Evolutionary conservation across 305 asterid genomes (phyloP), one percentile per base, ranked within the genome.

Genomic region (Fraxinus velutina): DNA sequence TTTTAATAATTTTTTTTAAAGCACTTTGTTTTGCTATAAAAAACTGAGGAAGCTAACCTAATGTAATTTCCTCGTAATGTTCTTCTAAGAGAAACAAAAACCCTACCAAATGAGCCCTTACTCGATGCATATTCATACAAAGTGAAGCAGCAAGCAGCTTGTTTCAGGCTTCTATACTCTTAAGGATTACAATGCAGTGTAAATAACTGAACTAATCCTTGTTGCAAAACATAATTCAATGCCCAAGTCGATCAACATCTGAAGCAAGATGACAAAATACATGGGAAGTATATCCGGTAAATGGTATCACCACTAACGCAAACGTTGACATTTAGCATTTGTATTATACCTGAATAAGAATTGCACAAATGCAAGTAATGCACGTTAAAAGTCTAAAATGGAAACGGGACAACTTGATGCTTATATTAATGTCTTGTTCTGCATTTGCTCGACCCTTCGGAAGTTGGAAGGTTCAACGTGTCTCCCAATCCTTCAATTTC

Each of bases 401-500:
- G 66, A 55, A 55, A 55, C 22, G 8, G 9, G 66, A 55, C n/a
- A 7, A 22, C 33, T 64, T 9, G 73, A 64, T 64, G 27, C 17
- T 24, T 64, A 1, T 22, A 9, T 24, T 24, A 57, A 57, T 19
- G 29, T 60, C 70, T 21, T 10, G 30, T 60, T 60, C 68, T 19
- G 3, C 5, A 60, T 60, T 21, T 21, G 70, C 30, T 60, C 15
- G 30, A 21, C 29, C 1, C 12, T 27, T 37, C 5, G 17, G 29
- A 8, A 37, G 32, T 37, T 24, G 34, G 32, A 12, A 2, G 8
- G 62, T 70, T 93, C 92, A 92, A 6, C 89, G 89, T 0, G 82
- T 33, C 78, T 92, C 97, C 97, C 97, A 95, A 77, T 93, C 96
- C 92, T 95, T 92, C 88, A 94, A 29, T 83, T 94, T 96, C 91